Percentiles rank a stretch among this genome's conserved stretches.
Evolutionary conservation across 495 filamentous ascomycete species (phyloP).

Genomic region (Parmelia sp.): DNA sequence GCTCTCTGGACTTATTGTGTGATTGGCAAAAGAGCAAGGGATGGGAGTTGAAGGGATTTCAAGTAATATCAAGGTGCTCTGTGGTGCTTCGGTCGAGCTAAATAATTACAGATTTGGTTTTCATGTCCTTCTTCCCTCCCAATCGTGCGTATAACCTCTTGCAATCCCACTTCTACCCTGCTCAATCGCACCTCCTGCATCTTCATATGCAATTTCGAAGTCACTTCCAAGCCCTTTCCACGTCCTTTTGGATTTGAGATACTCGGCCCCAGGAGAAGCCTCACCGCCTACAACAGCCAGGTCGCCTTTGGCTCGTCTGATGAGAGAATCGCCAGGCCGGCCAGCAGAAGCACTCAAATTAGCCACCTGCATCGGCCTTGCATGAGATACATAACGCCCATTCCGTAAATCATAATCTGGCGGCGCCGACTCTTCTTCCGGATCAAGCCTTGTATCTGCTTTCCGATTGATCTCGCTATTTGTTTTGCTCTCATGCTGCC

Average conservation of each 20-base stretch:
- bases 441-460: conserved; percentile 39
- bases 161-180: conserved; percentile 86
- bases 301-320: conserved; percentile 59
- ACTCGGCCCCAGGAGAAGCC: conserved; percentile 87
- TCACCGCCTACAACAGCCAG: conserved; percentile 71
- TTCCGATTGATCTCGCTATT: conserved; percentile 23
- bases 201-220: conserved; percentile 62
- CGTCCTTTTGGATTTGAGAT: conserved; percentile 68
- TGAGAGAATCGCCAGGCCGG: conserved; percentile 40
- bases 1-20: neutral
- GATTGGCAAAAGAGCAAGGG: neutral
- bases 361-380: conserved; percentile 65
- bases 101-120: neutral
- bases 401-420: conserved; percentile 91
- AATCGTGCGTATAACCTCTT: conserved; percentile 69
- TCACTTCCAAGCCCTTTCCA: conserved; percentile 94
- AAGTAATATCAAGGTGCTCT: neutral
- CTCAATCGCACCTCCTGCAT: conserved; percentile 58
- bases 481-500: conserved; percentile 18
- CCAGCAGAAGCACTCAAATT: conserved; percentile 32
- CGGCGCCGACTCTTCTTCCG: conserved; percentile 62
- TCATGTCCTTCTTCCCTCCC: neutral
- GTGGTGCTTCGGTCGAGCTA: neutral
- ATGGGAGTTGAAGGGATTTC: neutral
- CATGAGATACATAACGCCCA: conserved; percentile 74